A percentile compares a stretch with the other conserved stretches of the same genome.
Conservation (phyloP, 2,329 filamentous ascomycete species). For the Ambrosiella cleistominuta region DNA sequence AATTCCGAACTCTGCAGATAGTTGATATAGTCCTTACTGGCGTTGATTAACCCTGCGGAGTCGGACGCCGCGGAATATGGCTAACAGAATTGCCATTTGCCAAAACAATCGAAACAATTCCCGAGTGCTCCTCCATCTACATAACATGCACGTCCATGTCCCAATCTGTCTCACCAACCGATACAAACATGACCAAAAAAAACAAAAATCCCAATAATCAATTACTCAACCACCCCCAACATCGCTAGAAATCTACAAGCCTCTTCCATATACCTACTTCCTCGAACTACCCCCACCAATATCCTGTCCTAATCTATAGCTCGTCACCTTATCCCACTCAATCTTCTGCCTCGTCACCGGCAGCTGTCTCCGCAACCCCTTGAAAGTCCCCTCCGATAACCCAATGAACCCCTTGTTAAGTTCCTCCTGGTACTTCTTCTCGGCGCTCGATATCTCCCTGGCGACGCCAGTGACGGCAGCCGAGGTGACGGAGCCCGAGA, state of each 20-base stretch:
- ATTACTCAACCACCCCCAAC: not conserved
- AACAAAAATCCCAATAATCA: not conserved
- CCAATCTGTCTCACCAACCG: too few species aligned
- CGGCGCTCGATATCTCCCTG: slow-evolving; percentile 57
- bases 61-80: not conserved
- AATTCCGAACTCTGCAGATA: too few species aligned
- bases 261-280: slow-evolving; percentile 20
- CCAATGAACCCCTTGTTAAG: slow-evolving; percentile 77
- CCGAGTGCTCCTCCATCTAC: not conserved
- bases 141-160: not conserved
- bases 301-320: slow-evolving; percentile 71
- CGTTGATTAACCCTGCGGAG: too few species aligned
- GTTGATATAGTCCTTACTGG: too few species aligned
- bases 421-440: slow-evolving; percentile 93
- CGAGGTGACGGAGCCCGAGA: slow-evolving; percentile 43
- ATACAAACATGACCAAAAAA: not conserved
- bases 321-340: slow-evolving; percentile 96
- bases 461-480: slow-evolving; percentile 51
- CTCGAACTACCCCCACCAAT: slow-evolving; percentile 50
- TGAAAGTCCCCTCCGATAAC: slow-evolving; percentile 89
- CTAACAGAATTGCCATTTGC: not conserved
- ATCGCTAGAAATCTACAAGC: not conserved
- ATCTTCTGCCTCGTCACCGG: slow-evolving; percentile 97
- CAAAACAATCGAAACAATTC: not conserved
- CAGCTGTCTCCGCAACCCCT: slow-evolving; percentile 76